Conservation (phyloP, 1,139 yeast species). For the Saccharomyces uvarum region DNA sequence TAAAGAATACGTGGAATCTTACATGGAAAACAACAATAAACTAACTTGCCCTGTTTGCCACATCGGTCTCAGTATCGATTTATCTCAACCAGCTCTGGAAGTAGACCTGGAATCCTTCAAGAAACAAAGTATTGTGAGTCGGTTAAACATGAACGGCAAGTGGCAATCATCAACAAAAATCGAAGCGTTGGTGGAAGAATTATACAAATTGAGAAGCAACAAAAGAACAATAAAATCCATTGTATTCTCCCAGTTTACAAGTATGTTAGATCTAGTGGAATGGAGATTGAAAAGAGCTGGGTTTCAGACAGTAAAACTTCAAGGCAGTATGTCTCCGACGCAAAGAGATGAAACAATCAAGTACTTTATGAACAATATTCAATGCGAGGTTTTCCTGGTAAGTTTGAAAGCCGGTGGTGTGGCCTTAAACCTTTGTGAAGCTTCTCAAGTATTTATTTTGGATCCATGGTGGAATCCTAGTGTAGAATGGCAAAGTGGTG, state of each 20-base stretch:
- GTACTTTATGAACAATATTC: slow-evolving; percentile 84
- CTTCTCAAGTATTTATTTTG: slow-evolving; percentile 86
- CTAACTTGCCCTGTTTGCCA: slow-evolving; percentile 94
- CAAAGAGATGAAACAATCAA: slow-evolving; percentile 88
- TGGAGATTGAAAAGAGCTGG: slow-evolving; percentile 95
- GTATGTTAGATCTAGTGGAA: slow-evolving; percentile 90
- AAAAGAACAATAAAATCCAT: slow-evolving; percentile 85
- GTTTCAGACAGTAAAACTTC: slow-evolving; percentile 83
- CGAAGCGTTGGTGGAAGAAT: slow-evolving; percentile 90
- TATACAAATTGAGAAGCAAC: slow-evolving; percentile 79
- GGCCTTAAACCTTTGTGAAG: slow-evolving; percentile 90
- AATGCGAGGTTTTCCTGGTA: slow-evolving; percentile 86
- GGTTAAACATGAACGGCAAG: slow-evolving; percentile 76
- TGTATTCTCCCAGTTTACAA: slow-evolving; percentile 93
- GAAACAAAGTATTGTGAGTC: slow-evolving; percentile 79
- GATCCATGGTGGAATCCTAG: slow-evolving; percentile 99
- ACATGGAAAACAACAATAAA: slow-evolving; percentile 51
- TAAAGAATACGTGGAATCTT: slow-evolving; percentile 80
- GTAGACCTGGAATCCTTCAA: slow-evolving; percentile 53
- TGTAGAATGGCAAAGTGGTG: slow-evolving; percentile 97
- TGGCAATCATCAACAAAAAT: slow-evolving; percentile 95
- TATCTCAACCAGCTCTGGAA: slow-evolving; percentile 80
- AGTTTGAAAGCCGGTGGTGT: slow-evolving; percentile 98
- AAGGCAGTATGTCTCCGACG: slow-evolving; percentile 93
- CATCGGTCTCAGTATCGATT: slow-evolving; percentile 80